Percentiles rank a stretch among this genome's conserved stretches.
Evolutionary conservation across 257 asterid genomes (phyloP).

Genomic region (Knoxia roxburghii): DNA sequence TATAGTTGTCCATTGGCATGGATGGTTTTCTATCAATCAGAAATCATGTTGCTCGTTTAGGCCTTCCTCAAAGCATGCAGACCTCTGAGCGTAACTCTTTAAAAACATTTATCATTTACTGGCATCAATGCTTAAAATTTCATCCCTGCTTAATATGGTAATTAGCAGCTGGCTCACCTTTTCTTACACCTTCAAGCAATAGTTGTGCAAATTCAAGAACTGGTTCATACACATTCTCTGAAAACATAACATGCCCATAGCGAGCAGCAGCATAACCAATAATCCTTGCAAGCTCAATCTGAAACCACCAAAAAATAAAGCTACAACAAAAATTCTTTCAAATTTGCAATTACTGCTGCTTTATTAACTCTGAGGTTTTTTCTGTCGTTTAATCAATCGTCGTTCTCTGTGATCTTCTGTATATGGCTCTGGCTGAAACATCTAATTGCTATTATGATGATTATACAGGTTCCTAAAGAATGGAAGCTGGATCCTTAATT

Average conservation of each 20-base stretch:
- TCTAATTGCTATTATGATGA: neutral
- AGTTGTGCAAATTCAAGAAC: constrained; percentile 78
- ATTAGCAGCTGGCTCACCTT: constrained; percentile 43
- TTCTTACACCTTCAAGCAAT: constrained; percentile 89
- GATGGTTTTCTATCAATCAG: too few species aligned
- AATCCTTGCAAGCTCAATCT: constrained; percentile 96
- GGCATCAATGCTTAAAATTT: neutral
- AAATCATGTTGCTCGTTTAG: too few species aligned
- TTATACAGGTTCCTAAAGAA: constrained; percentile 79
- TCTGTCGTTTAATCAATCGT: neutral
- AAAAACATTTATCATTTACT: neutral
- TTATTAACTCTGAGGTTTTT: too few species aligned
- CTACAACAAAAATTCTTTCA: constrained; percentile 42
- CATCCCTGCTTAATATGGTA: neutral
- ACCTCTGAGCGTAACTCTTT: too few species aligned
- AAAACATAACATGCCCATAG: constrained; percentile 98
- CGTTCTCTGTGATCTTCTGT: neutral
- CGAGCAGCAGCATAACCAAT: constrained; percentile 94
- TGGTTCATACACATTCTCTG: constrained; percentile 98
- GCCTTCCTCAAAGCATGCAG: too few species aligned
- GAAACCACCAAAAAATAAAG: constrained; percentile 73
- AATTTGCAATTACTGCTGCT: too few species aligned
- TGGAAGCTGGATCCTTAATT: constrained; percentile 93
- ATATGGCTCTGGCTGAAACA: neutral
- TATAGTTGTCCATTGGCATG: too few species aligned